Conservation (phyloP, 345 rosid genomes). For the Dipteronia sinensis region DNA sequence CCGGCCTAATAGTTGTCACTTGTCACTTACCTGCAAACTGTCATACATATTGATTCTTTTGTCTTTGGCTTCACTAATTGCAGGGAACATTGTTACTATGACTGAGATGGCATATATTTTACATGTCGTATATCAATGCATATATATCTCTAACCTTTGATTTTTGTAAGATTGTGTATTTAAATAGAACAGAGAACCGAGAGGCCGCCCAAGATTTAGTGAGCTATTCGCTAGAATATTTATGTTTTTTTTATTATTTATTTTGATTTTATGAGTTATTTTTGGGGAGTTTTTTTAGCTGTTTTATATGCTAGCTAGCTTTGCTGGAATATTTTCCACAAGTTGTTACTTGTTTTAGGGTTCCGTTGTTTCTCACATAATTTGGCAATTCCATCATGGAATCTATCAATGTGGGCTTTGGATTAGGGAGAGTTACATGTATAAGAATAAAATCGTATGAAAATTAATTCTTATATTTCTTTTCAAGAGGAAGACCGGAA, state of each 20-base stretch:
- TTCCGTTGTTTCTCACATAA: not conserved
- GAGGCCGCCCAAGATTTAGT: constrained; percentile 7
- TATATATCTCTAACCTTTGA: not conserved
- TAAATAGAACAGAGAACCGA: constrained; percentile 1
- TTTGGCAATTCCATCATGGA: not conserved
- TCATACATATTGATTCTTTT: constrained; percentile 5
- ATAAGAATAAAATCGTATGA: not conserved
- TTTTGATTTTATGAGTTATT: constrained; percentile 2
- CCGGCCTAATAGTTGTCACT: constrained; percentile 7
- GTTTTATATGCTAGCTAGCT: not conserved
- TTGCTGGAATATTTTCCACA: not conserved
- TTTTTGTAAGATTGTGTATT: constrained; percentile 19
- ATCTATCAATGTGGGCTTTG: not conserved
- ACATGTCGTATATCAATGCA: not conserved
- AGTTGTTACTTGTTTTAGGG: not conserved
- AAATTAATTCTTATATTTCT: not conserved
- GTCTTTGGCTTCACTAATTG: constrained; percentile 5
- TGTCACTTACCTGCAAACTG: constrained; percentile 6
- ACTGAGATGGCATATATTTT: constrained; percentile 18
- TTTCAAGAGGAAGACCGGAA: not conserved
- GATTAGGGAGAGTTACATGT: not conserved
- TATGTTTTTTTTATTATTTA: constrained; percentile 4
- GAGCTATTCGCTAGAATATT: constrained; percentile 2
- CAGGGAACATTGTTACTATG: constrained; percentile 14
- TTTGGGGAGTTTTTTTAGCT: constrained; percentile 6